A percentile compares a stretch with the other conserved stretches of the same genome.
phyloP scores from a whole-genome alignment of 495 filamentous ascomycete species.

The Chlorociboria aeruginascens region DNA sequence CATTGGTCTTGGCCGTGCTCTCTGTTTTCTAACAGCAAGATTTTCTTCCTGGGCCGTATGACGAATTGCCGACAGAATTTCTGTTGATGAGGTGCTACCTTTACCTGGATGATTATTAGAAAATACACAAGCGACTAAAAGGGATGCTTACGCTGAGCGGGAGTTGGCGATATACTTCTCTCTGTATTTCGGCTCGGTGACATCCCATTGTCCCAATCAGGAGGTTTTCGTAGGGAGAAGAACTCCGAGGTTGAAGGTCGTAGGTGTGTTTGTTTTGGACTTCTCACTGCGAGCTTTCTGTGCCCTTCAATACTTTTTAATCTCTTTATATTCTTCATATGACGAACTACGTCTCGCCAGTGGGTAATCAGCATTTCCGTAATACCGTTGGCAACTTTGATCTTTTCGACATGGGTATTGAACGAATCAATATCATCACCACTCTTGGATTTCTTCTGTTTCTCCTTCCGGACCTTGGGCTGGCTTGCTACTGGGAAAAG shows the following conservation, averaged over 20 bases:
- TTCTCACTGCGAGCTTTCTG: slow-evolving; percentile 2
- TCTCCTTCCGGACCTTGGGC: slow-evolving; percentile 15
- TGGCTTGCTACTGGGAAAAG: slow-evolving; percentile 19
- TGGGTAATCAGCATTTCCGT: slow-evolving; percentile 46
- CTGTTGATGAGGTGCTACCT: background rate
- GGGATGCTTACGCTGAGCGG: slow-evolving; percentile 9
- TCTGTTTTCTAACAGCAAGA: slow-evolving; percentile 16
- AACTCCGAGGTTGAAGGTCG: slow-evolving; percentile 23
- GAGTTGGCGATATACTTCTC: slow-evolving; percentile 15
- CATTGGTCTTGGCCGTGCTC: slow-evolving; percentile 16
- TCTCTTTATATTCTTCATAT: slow-evolving; percentile 30
- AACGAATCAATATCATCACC: slow-evolving; percentile 17
- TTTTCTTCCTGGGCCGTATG: background rate
- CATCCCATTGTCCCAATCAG: slow-evolving; percentile 17
- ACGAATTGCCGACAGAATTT: no score
- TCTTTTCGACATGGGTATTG: slow-evolving; percentile 17
- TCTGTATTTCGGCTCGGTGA: background rate
- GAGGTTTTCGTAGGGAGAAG: slow-evolving; percentile 19
- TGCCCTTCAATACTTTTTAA: slow-evolving; percentile 3
- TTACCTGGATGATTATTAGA: background rate
- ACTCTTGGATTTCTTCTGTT: slow-evolving; percentile 20
- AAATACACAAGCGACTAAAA: background rate
- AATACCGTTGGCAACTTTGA: slow-evolving; percentile 39
- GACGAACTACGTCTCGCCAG: slow-evolving; percentile 45
- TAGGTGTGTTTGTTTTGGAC: slow-evolving; percentile 2